Evolutionary conservation across 169 alveolate species (phyloP).

Genomic region (Toxoplasma gondii): DNA sequence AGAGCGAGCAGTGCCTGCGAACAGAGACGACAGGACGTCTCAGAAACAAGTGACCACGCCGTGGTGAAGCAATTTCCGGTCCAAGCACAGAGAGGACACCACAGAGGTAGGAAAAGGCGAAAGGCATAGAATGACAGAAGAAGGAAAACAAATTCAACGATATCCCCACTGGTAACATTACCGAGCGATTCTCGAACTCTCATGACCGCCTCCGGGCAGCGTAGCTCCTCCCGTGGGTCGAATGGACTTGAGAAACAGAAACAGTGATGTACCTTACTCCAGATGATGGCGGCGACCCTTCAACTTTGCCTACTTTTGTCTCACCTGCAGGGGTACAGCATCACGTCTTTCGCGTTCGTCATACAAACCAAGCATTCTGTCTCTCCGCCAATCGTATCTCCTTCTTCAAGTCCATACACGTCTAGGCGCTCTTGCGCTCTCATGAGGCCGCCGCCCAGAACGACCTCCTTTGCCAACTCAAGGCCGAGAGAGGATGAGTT

Average conservation of each 20-base stretch:
- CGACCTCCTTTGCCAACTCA: background rate
- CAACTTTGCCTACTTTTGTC: background rate
- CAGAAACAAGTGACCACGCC: background rate
- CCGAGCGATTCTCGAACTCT: no score
- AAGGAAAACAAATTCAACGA: no score
- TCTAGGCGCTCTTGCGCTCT: conserved; percentile 11
- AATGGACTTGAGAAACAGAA: background rate
- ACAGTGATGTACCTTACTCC: background rate
- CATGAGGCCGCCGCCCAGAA: background rate
- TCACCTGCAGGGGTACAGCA: conserved; percentile 69
- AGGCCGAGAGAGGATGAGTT: background rate
- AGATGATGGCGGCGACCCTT: background rate
- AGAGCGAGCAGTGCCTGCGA: conserved; percentile 65
- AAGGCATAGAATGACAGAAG: background rate
- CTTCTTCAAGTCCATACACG: conserved; percentile 13
- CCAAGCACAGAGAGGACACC: background rate
- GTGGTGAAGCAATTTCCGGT: background rate
- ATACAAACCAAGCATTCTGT: conserved; percentile 72
- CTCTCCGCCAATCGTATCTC: background rate
- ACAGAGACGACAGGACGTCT: background rate
- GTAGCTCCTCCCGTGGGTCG: background rate
- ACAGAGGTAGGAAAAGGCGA: background rate
- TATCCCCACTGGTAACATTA: no score
- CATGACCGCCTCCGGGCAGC: no score
- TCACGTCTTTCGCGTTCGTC: conserved; percentile 71